A percentile compares a stretch with the other conserved stretches of the same genome.
phyloP scores from a whole-genome alignment of 306 rosid genomes.

The Quercus cerris region DNA sequence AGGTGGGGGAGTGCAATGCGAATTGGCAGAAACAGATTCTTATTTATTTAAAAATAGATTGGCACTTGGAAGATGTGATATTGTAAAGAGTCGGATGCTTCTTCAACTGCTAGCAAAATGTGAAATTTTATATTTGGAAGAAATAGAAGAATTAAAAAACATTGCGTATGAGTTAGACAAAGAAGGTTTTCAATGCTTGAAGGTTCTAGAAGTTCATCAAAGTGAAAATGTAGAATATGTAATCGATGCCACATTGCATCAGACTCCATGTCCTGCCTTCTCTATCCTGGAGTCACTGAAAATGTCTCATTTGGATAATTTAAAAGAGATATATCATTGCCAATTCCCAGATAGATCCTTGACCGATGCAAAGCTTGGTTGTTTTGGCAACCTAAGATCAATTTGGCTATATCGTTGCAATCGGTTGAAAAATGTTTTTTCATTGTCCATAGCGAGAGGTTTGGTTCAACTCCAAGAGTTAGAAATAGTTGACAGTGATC shows the following conservation, averaged over 20 bases:
- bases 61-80: no score
- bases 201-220: no score
- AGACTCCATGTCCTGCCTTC: background rate
- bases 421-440: background rate
- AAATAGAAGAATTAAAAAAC: no score
- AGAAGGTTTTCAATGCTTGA: no score
- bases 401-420: accelerated
- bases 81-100: no score
- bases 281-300: background rate
- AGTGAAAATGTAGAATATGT: slow-evolving; percentile 13
- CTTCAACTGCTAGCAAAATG: no score
- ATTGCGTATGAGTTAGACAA: no score
- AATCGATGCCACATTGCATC: background rate
- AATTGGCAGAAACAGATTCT: background rate
- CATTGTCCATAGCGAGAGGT: no score
- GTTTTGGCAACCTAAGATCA: background rate
- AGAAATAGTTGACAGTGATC: accelerated
- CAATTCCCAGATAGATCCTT: background rate
- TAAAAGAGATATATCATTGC: background rate
- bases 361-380: no score
- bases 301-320: accelerated
- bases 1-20: accelerated
- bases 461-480: no score
- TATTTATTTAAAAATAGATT: slow-evolving; percentile 15
- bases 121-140: no score